These are phyloP conservation scores for Penicillium alfredii DNA, from an alignment of 495 filamentous ascomycete species.

Conservation along the genomic window DNA sequence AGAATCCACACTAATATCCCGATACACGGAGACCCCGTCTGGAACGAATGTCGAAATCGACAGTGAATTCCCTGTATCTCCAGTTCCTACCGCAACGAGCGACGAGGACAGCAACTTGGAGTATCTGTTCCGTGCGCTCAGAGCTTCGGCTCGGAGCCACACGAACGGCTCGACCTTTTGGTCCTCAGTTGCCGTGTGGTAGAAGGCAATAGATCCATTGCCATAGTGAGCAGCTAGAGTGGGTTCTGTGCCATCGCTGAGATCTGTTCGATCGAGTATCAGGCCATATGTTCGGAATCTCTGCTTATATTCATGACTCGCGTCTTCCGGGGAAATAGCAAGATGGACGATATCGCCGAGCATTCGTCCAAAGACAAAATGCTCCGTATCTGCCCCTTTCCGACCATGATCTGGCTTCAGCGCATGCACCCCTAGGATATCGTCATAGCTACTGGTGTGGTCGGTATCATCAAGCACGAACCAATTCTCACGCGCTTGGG, in stretches of 20 bases:
- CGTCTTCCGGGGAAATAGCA: conserved; percentile 24
- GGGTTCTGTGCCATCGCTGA: conserved; percentile 25
- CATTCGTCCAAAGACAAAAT: conserved; percentile 37
- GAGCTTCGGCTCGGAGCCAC: conserved; percentile 21
- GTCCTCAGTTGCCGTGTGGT: conserved; percentile 29
- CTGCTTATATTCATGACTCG: conserved; percentile 24
- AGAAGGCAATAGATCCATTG: conserved; percentile 42
- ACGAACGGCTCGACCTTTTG: conserved; percentile 34
- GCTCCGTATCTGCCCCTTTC: conserved; percentile 23
- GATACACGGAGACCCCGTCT: conserved; percentile 30
- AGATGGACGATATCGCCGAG: conserved; percentile 36
- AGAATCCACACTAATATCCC: conserved; percentile 27
- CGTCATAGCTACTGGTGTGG: conserved; percentile 52
- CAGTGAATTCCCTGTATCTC: conserved; percentile 39
- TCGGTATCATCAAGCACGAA: conserved; percentile 47
- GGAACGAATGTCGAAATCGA: conserved; percentile 44
- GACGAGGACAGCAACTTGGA: conserved; percentile 47
- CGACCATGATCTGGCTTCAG: conserved; percentile 36
- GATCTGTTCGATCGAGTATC: conserved; percentile 29
- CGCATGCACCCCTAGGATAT: conserved; percentile 55
- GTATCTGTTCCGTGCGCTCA: conserved; percentile 34
- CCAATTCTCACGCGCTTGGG: conserved; percentile 31
- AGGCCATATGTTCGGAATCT: conserved; percentile 28
- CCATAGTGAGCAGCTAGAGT: conserved; percentile 43
- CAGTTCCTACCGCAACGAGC: conserved; percentile 47